Evolutionary conservation across 78 protist species (phyloP).

Genomic region (Tieghemostelium lacteum): DNA sequence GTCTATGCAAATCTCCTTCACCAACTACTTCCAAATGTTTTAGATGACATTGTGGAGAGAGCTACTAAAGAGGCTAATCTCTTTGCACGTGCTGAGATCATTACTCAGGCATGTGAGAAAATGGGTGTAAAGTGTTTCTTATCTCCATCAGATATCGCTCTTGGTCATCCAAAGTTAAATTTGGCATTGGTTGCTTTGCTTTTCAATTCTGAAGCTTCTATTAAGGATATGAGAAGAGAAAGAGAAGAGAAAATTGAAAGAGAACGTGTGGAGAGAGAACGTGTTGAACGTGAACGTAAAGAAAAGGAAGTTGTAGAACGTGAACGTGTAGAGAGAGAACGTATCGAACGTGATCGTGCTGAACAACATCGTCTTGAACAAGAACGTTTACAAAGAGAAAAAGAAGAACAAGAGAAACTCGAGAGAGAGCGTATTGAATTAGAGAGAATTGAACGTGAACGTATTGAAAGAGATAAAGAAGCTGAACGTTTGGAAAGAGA

Average conservation of each 20-base stretch:
- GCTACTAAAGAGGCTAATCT: slow-evolving; percentile 38
- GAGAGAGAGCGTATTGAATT: slow-evolving; percentile 11
- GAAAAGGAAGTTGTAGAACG: slow-evolving; percentile 22
- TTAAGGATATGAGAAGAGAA: slow-evolving; percentile 46
- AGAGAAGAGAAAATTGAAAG: slow-evolving; percentile 32
- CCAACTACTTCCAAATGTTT: slow-evolving; percentile 61
- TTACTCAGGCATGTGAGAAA: slow-evolving; percentile 63
- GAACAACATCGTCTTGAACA: slow-evolving; percentile 13
- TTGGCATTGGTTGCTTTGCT: slow-evolving; percentile 56
- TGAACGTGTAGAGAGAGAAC: slow-evolving; percentile 32
- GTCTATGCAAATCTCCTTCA: slow-evolving; percentile 42
- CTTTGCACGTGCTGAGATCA: slow-evolving; percentile 56
- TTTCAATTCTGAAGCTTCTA: slow-evolving; percentile 74
- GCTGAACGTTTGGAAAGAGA: slow-evolving; percentile 17
- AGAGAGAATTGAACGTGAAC: slow-evolving; percentile 16
- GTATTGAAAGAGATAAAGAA: slow-evolving; percentile 25
- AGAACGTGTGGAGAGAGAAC: slow-evolving; percentile 19
- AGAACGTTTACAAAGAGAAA: slow-evolving; percentile 18
- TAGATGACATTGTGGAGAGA: background rate
- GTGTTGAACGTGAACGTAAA: background rate
- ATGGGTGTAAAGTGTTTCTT: slow-evolving; percentile 68
- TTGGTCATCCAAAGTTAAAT: slow-evolving; percentile 74
- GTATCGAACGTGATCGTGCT: slow-evolving; percentile 2
- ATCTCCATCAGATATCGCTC: slow-evolving; percentile 69
- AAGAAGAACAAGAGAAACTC: slow-evolving; percentile 14